These are phyloP conservation scores for Globisporangium spinosum DNA, from an alignment of 352 stramenopile genomes.

Conservation along the genomic window DNA sequence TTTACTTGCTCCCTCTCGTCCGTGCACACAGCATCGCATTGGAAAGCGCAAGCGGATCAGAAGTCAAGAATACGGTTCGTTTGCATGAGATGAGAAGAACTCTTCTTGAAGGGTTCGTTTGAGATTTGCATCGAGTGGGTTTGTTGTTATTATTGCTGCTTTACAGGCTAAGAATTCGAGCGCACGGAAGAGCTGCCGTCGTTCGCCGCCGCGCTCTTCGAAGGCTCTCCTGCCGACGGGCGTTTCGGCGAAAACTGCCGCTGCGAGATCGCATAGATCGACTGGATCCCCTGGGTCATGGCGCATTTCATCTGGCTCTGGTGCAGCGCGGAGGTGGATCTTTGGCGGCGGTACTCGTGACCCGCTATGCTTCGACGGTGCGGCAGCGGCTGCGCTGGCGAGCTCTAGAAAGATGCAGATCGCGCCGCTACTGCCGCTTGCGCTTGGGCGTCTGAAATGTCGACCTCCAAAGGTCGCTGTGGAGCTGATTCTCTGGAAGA, in stretches of 20 bases:
- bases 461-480: not conserved
- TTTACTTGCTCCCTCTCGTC: not conserved
- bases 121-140: not conserved
- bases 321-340: not conserved
- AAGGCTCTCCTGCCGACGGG: not conserved
- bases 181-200: not conserved
- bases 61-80: not conserved
- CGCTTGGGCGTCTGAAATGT: not conserved
- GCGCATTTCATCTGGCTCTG: conserved; percentile 2
- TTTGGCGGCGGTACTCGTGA: not conserved
- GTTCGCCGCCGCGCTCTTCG: not conserved
- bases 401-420: not conserved
- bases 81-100: not conserved
- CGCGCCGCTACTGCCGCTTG: not conserved
- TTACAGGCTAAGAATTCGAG: not conserved
- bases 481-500: conserved; percentile 2
- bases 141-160: not conserved
- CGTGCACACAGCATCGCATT: not conserved
- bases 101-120: not conserved
- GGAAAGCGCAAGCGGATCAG: not conserved
- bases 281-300: not conserved
- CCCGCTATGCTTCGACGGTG: not conserved
- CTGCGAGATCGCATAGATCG: conserved; percentile 7
- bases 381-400: not conserved
- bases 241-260: not conserved